A percentile compares a stretch with the other conserved stretches of the same genome.
phyloP scores from a whole-genome alignment of 768 basidiomycete species.

The Lactifluus pinguis region DNA sequence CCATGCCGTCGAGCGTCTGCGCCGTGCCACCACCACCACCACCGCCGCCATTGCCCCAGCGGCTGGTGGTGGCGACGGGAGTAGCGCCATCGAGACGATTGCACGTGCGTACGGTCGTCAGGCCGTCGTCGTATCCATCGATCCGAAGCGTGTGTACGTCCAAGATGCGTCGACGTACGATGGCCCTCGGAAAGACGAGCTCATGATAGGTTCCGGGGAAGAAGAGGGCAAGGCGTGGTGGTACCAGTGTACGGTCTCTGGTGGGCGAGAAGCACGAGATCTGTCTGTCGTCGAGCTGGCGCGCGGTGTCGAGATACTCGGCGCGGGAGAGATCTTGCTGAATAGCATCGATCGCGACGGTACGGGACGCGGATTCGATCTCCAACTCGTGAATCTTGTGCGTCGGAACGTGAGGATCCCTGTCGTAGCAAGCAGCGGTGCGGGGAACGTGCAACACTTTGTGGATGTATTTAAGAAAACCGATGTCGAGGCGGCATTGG shows the following conservation, averaged over 20 bases:
- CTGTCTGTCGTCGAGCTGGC: constrained; percentile 90
- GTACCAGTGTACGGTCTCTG: constrained; percentile 97
- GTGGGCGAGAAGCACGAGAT: constrained; percentile 75
- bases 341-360: constrained; percentile 98
- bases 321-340: constrained; percentile 90
- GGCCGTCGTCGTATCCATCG: constrained; percentile 95
- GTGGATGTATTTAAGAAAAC: constrained; percentile 77
- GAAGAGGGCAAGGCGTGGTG: constrained; percentile 83
- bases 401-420: constrained; percentile 75
- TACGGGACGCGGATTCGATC: constrained; percentile 85
- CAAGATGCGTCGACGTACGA: constrained; percentile 44
- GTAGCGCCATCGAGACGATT: constrained; percentile 89
- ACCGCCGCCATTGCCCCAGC: constrained; percentile 8
- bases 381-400: constrained; percentile 70
- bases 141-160: constrained; percentile 83
- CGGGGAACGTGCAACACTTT: constrained; percentile 77
- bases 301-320: constrained; percentile 78
- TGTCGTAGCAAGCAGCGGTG: constrained; percentile 91
- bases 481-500: constrained; percentile 81
- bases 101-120: constrained; percentile 86
- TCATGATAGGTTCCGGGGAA: constrained; percentile 39
- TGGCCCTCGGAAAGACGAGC: constrained; percentile 58
- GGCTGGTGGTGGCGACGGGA: constrained; percentile 43
- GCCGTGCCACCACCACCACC: constrained; percentile 33
- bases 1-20: constrained; percentile 80